Conservation (phyloP, 176 grass and related monocot genomes). For the Paspalum notatum region DNA sequence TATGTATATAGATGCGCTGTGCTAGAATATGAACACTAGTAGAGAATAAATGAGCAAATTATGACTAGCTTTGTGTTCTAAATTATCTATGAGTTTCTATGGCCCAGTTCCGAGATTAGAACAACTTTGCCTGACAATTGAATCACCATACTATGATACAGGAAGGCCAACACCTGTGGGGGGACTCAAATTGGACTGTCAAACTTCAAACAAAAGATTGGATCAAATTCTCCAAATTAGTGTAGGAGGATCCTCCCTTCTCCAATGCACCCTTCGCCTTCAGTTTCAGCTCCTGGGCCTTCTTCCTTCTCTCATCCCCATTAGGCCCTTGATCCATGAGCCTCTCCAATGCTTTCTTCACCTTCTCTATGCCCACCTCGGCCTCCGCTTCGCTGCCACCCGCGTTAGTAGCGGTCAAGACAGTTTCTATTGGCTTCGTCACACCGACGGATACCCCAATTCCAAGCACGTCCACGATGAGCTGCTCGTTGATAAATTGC, state of each 20-base stretch:
- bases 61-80: too few relatives aligned
- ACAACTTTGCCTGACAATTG: background rate
- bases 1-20: too few relatives aligned
- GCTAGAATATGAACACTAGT: too few relatives aligned
- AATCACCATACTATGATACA: background rate
- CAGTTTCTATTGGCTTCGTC: slow-evolving; percentile 31
- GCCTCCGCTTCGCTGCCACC: slow-evolving; percentile 5
- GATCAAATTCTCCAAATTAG: slow-evolving; percentile 46
- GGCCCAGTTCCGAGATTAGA: too few relatives aligned
- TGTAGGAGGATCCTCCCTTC: slow-evolving; percentile 59
- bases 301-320: slow-evolving; percentile 45
- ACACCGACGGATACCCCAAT: slow-evolving; percentile 67
- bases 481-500: slow-evolving; percentile 78
- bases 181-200: background rate
- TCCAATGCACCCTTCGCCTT: slow-evolving; percentile 40
- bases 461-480: slow-evolving; percentile 68
- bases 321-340: slow-evolving; percentile 50
- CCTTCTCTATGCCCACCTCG: slow-evolving; percentile 44
- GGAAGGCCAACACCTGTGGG: too few relatives aligned
- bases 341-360: slow-evolving; percentile 41
- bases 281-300: slow-evolving; percentile 5
- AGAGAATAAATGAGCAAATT: too few relatives aligned
- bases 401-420: slow-evolving; percentile 9
- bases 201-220: slow-evolving; percentile 13
- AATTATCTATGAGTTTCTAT: too few relatives aligned